phyloP scores from a whole-genome alignment of 2,329 filamentous ascomycete species.

The Endocalyx cinctus region DNA sequence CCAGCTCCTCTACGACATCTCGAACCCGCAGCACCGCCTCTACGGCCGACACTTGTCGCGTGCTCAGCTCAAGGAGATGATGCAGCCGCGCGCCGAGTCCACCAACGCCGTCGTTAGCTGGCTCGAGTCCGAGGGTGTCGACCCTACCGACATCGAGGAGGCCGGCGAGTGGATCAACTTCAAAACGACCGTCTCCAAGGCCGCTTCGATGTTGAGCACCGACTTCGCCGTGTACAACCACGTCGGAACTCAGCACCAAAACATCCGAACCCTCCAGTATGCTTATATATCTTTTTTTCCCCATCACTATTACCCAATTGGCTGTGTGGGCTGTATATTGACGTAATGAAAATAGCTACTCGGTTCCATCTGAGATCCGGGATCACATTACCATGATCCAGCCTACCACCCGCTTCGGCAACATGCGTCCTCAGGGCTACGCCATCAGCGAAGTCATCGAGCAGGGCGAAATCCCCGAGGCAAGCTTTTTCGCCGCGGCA shows the following conservation, averaged over 20 bases:
- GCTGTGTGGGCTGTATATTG: too few relatives aligned
- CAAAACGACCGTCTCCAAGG: slow-evolving; percentile 43
- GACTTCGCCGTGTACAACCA: slow-evolving; percentile 53
- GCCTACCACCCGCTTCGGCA: slow-evolving; percentile 60
- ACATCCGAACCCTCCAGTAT: slow-evolving; percentile 42
- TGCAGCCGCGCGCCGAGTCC: slow-evolving; percentile 32
- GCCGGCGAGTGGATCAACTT: slow-evolving; percentile 53
- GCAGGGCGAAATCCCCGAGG: slow-evolving; percentile 16
- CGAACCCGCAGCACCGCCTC: slow-evolving; percentile 51
- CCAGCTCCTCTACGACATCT: slow-evolving; percentile 54
- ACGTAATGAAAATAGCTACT: slow-evolving; percentile 42
- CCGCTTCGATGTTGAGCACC: slow-evolving; percentile 53
- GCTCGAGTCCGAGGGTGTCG: slow-evolving; percentile 48
- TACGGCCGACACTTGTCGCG: slow-evolving; percentile 61
- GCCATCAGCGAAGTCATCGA: slow-evolving; percentile 33
- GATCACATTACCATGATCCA: slow-evolving; percentile 58
- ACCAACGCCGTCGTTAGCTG: slow-evolving; percentile 48
- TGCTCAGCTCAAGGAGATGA: slow-evolving; percentile 42
- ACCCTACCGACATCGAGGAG: slow-evolving; percentile 44
- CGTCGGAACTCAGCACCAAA: slow-evolving; percentile 32
- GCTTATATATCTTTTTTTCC: too few relatives aligned
- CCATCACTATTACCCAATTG: too few relatives aligned
- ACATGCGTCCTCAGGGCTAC: slow-evolving; percentile 37
- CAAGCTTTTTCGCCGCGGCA: slow-evolving; percentile 9
- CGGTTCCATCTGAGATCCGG: slow-evolving; percentile 51